Evolutionary conservation across 2,329 filamentous ascomycete genomes (phyloP), one percentile per base, ranked within the genome.

Genomic region (Chalaropsis thielavioides): DNA sequence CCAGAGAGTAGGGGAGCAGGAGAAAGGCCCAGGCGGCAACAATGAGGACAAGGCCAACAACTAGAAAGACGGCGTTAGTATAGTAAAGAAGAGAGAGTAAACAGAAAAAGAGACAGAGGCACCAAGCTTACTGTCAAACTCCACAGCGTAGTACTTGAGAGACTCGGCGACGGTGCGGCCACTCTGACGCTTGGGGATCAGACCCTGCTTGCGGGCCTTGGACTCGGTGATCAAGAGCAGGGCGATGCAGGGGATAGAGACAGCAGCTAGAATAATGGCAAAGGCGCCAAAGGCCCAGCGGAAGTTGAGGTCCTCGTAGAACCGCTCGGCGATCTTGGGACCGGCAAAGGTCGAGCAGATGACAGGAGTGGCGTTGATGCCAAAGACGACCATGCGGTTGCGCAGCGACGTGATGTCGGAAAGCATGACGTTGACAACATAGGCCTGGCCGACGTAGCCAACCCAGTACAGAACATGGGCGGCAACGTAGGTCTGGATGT

Each of bases 401-500:
- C 72, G 69, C 13, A 79, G 71, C 27, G 72, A 73, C 5, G 73
- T 78, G 69, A 75, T 78, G 64, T 79, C 77, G 64, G 77, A 74
- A 7, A 78, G 68, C 66, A 79, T 75, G 67, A 79, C 73, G 22
- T 72, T 69, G 67, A 79, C 72, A 62, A 77, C 71, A 68, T 76
- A 78, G 4, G 71, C 68, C 4, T 78, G 69, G 6, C 75, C 76
- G 4, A 75, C 71, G 65, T 77, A 74, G 19, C 86, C 86, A 56
- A 84, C 80, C 72, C 81, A 83, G 71, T 86, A 87, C 66, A 88
- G 82, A 3, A 86, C 82, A 68, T 85, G 77, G 31, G 80, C 83
- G 4, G 82, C 83, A 58, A 80, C 79, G 71, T 84, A 87, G 2
- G 80, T 81, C 68, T 80, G 75, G 41, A 86, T 76, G 66, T 80